Evolutionary conservation across 1,139 yeast genomes (phyloP).

Genomic region (Candida sojae): DNA sequence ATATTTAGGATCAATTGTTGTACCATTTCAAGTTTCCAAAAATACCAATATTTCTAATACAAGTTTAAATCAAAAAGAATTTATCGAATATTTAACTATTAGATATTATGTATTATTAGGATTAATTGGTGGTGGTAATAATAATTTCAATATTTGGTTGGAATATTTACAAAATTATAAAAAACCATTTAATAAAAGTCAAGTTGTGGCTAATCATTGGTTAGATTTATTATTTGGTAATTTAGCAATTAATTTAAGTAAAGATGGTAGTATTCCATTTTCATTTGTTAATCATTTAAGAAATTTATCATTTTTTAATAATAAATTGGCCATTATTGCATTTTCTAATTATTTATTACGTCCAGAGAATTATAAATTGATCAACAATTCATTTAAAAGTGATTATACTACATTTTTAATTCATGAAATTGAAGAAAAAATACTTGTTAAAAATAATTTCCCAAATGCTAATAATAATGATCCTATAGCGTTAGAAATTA

Average conservation of each 20-base stretch:
- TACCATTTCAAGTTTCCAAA: slow-evolving; percentile 12
- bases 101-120: slow-evolving; percentile 40
- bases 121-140: slow-evolving; percentile 17
- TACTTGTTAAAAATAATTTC: slow-evolving; percentile 23
- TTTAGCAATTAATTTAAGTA: slow-evolving; percentile 25
- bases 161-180: slow-evolving; percentile 30
- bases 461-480: slow-evolving; percentile 35
- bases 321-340: slow-evolving; percentile 27
- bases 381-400: slow-evolving; percentile 25
- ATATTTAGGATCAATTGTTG: slow-evolving; percentile 19
- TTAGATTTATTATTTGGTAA: slow-evolving; percentile 31
- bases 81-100: slow-evolving; percentile 36
- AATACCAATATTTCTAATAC: slow-evolving; percentile 15
- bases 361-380: slow-evolving; percentile 22
- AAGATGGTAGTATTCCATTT: slow-evolving; percentile 22
- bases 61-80: slow-evolving; percentile 21
- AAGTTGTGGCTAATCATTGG: slow-evolving; percentile 43
- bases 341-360: slow-evolving; percentile 33
- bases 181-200: slow-evolving; percentile 33
- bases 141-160: slow-evolving; percentile 28
- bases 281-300: slow-evolving; percentile 22
- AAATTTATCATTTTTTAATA: slow-evolving; percentile 26
- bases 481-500: slow-evolving; percentile 15
- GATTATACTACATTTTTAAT: slow-evolving; percentile 33
- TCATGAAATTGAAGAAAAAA: slow-evolving; percentile 23